phyloP scores from a whole-genome alignment of 495 filamentous ascomycete genomes.

The Aspergillus avenaceus region DNA sequence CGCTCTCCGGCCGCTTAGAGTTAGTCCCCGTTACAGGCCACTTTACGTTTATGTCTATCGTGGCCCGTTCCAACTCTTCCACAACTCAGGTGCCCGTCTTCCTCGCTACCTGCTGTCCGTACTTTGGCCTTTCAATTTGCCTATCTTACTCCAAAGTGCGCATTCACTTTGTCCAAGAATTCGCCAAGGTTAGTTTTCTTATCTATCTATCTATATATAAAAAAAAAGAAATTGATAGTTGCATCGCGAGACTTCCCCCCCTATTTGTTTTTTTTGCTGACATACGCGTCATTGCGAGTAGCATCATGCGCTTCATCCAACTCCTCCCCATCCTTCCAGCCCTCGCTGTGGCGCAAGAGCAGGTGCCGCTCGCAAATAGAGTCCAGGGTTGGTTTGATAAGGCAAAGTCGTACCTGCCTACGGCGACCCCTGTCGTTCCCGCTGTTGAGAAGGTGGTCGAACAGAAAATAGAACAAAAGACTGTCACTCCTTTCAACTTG shows the following conservation, averaged over 20 bases:
- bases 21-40: slow-evolving; percentile 21
- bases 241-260: no score
- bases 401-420: slow-evolving; percentile 56
- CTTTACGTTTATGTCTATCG: slow-evolving; percentile 10
- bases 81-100: slow-evolving; percentile 19
- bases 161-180: slow-evolving; percentile 4
- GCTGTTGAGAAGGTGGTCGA: slow-evolving; percentile 49
- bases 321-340: slow-evolving; percentile 62
- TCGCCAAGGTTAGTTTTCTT: slow-evolving; percentile 23
- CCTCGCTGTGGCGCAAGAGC: slow-evolving; percentile 67
- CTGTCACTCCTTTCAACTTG: slow-evolving; percentile 58
- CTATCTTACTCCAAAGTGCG: slow-evolving; percentile 17
- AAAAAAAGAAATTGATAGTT: no score
- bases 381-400: slow-evolving; percentile 62
- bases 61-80: slow-evolving; percentile 19
- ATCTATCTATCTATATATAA: no score
- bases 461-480: slow-evolving; percentile 52
- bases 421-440: slow-evolving; percentile 41
- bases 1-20: slow-evolving; percentile 12
- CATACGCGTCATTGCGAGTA: slow-evolving; percentile 9
- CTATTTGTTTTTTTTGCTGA: slow-evolving; percentile 3
- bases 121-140: slow-evolving; percentile 18
- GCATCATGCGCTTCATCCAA: slow-evolving; percentile 66
- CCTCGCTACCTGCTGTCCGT: slow-evolving; percentile 25
- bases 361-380: slow-evolving; percentile 67